phyloP scores from a whole-genome alignment of 768 basidiomycete genomes.

The Leccinum disarticulatum region DNA sequence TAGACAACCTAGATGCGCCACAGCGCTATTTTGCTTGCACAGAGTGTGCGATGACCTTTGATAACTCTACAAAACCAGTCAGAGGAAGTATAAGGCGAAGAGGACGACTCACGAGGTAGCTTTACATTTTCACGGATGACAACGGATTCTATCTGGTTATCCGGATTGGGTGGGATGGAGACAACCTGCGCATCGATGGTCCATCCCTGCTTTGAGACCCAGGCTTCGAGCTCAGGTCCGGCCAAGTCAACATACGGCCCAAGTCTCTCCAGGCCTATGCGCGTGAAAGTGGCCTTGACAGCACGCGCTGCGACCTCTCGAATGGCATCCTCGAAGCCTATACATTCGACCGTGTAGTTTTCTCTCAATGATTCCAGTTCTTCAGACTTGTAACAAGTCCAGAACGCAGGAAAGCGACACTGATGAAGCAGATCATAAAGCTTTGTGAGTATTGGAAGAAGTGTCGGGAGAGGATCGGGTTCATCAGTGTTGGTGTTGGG shows the following conservation, averaged over 20 bases:
- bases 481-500: slow-evolving; percentile 61
- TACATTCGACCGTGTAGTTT: slow-evolving; percentile 82
- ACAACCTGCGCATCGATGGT: slow-evolving; percentile 58
- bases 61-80: slow-evolving; percentile 51
- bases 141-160: slow-evolving; percentile 85
- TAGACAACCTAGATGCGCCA: slow-evolving; percentile 4
- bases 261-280: slow-evolving; percentile 65
- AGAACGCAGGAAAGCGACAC: slow-evolving; percentile 88
- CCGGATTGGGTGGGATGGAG: slow-evolving; percentile 74
- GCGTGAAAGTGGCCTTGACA: slow-evolving; percentile 75
- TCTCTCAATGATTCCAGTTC: slow-evolving; percentile 71
- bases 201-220: slow-evolving; percentile 70
- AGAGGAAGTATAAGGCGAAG: background rate
- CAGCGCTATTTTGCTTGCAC: slow-evolving; percentile 47
- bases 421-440: slow-evolving; percentile 73
- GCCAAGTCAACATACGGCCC: slow-evolving; percentile 68
- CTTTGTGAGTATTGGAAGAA: slow-evolving; percentile 66
- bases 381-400: slow-evolving; percentile 71
- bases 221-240: slow-evolving; percentile 61
- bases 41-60: slow-evolving; percentile 74
- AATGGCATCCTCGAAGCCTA: slow-evolving; percentile 82
- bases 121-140: slow-evolving; percentile 82
- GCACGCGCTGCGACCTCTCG: slow-evolving; percentile 75
- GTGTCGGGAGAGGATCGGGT: slow-evolving; percentile 73
- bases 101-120: slow-evolving; percentile 63